A percentile compares a stretch with the other conserved stretches of the same genome.
phyloP scores from a whole-genome alignment of 768 basidiomycete genomes.

The Strobilomyces dryophilus region DNA sequence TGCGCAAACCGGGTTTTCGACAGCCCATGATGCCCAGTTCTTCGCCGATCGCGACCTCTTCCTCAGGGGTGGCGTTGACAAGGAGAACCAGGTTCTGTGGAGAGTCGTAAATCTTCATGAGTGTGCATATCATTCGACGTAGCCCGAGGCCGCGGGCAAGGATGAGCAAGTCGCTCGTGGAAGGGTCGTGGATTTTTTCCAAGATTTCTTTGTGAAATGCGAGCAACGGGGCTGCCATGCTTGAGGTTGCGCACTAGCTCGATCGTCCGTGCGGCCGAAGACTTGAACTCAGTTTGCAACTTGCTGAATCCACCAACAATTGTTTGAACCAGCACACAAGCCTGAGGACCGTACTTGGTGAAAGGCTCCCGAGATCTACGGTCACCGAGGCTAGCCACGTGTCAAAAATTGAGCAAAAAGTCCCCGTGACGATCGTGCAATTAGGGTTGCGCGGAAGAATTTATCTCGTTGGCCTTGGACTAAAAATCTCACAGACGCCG shows the following conservation, averaged over 20 bases:
- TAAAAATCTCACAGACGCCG: too few species aligned
- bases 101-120: conserved; percentile 91
- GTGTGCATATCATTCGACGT: conserved; percentile 74
- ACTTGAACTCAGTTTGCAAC: conserved; percentile 2
- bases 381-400: too few species aligned
- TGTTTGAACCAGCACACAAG: too few species aligned
- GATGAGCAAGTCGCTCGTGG: conserved; percentile 67
- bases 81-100: conserved; percentile 80
- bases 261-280: not conserved
- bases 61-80: conserved; percentile 79
- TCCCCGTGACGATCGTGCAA: too few species aligned
- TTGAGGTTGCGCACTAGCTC: not conserved
- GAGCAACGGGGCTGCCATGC: conserved; percentile 37
- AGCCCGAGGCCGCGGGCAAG: conserved; percentile 90
- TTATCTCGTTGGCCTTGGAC: too few species aligned
- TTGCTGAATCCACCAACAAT: too few species aligned
- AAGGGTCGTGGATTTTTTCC: conserved; percentile 68
- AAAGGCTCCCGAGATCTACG: too few species aligned
- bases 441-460: too few species aligned
- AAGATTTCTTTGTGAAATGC: conserved; percentile 67
- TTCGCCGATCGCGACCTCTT: conserved; percentile 88
- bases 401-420: too few species aligned
- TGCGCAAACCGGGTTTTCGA: conserved; percentile 75
- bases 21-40: conserved; percentile 92
- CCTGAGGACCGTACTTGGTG: too few species aligned